phyloP scores from a whole-genome alignment of 148 eudicot species.

The Heliosperma pusillum region DNA sequence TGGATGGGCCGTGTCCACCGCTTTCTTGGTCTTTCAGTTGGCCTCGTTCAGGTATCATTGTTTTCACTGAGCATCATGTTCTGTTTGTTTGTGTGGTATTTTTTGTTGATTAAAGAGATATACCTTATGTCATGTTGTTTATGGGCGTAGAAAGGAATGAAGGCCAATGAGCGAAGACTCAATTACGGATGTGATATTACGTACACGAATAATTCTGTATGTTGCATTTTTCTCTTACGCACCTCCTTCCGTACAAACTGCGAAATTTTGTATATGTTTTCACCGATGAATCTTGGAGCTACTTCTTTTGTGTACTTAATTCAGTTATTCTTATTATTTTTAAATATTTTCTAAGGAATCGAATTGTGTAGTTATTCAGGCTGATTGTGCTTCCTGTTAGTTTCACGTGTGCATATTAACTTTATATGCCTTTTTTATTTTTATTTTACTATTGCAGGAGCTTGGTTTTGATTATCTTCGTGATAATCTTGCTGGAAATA shows the following conservation, averaged over 20 bases:
- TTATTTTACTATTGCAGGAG: constrained; percentile 50
- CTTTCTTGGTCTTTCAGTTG: constrained; percentile 95
- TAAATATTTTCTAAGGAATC: too few relatives aligned
- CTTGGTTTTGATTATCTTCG: constrained; percentile 99
- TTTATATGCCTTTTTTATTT: constrained; percentile 11
- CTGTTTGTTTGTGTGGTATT: neutral
- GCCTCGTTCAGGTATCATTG: constrained; percentile 79
- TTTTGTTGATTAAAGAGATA: too few relatives aligned
- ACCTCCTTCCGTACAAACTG: neutral
- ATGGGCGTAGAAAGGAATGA: constrained; percentile 71
- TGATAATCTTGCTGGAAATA: constrained; percentile 79
- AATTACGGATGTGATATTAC: constrained; percentile 91
- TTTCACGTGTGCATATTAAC: neutral
- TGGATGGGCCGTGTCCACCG: constrained; percentile 99
- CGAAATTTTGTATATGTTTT: neutral
- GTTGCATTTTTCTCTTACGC: constrained; percentile 20
- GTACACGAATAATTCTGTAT: constrained; percentile 90
- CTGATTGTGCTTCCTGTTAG: neutral
- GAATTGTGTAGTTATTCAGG: constrained; percentile 17
- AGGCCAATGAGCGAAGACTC: constrained; percentile 59
- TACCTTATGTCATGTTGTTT: constrained; percentile 17
- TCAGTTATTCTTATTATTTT: too few relatives aligned
- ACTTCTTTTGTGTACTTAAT: neutral
- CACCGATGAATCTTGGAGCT: neutral
- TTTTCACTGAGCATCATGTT: constrained; percentile 14